Conservation (phyloP, 345 rosid species). For the Citrus inodora region DNA sequence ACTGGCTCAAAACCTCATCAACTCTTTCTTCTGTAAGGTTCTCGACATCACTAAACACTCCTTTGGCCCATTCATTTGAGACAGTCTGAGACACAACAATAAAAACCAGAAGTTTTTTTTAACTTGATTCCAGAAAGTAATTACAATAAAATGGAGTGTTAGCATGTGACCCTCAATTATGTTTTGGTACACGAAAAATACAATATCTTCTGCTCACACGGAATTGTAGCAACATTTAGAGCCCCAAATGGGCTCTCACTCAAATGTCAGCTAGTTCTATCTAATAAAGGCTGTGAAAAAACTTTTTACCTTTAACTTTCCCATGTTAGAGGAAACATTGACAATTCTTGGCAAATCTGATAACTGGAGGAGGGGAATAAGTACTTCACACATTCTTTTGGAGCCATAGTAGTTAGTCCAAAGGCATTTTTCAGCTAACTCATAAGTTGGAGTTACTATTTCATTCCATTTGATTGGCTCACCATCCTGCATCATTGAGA, state of each 20-base stretch:
- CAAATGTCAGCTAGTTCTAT: constrained; percentile 29
- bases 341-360: constrained; percentile 28
- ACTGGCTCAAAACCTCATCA: not conserved
- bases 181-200: no score
- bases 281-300: not conserved
- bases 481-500: constrained; percentile 12
- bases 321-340: constrained; percentile 39
- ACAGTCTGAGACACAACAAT: constrained; percentile 18
- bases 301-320: constrained; percentile 30
- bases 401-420: constrained; percentile 25
- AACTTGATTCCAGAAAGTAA: no score
- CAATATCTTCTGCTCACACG: no score
- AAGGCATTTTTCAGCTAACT: constrained; percentile 22
- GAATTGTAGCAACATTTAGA: not conserved
- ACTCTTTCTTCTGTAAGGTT: not conserved
- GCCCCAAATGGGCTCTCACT: not conserved
- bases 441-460: not conserved
- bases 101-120: not conserved
- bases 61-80: not conserved
- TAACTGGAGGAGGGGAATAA: constrained; percentile 25
- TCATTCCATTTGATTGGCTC: constrained; percentile 8
- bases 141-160: no score
- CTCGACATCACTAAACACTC: not conserved
- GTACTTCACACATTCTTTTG: constrained; percentile 21
- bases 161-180: no score